Percentiles rank a stretch among this genome's conserved stretches.
Evolutionary conservation across 2,329 filamentous ascomycete genomes (phyloP).

Genomic region (Aspergillus sclerotialis): DNA sequence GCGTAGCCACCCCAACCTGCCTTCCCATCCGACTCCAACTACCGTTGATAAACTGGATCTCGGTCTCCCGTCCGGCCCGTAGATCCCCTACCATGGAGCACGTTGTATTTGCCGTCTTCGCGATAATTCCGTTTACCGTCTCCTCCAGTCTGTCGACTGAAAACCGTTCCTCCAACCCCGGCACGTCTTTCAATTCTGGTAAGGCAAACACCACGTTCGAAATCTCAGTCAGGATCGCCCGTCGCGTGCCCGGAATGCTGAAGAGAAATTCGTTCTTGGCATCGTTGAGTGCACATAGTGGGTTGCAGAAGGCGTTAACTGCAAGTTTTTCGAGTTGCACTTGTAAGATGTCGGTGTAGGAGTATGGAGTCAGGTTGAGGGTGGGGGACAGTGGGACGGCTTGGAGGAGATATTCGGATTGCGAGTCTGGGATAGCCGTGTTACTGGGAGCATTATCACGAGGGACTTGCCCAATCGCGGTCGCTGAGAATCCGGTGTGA

Average conservation of each 20-base stretch:
- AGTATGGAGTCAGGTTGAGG: conserved; percentile 6
- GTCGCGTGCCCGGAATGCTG: conserved; percentile 6
- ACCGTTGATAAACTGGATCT: conserved; percentile 12
- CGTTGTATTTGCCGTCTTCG: conserved; percentile 7
- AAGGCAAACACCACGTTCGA: conserved; percentile 7
- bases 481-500: conserved; percentile 49
- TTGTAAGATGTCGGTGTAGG: conserved; percentile 7
- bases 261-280: conserved; percentile 9
- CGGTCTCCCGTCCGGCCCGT: conserved; percentile 9
- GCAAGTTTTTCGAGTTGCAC: conserved; percentile 14
- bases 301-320: conserved; percentile 13
- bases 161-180: conserved; percentile 7
- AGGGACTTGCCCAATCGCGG: conserved; percentile 45
- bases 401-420: conserved; percentile 6
- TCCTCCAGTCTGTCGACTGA: conserved; percentile 5
- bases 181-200: conserved; percentile 6
- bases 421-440: too few species aligned
- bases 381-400: conserved; percentile 3
- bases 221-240: conserved; percentile 11
- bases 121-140: conserved; percentile 9
- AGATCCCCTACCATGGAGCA: conserved; percentile 14
- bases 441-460: conserved; percentile 1
- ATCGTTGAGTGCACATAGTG: conserved; percentile 8
- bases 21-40: conserved; percentile 8
- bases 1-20: conserved; percentile 4